Base-by-base conservation (phyloP, 139 green algal genomes). In the Yamagishiella unicocca region DNA sequence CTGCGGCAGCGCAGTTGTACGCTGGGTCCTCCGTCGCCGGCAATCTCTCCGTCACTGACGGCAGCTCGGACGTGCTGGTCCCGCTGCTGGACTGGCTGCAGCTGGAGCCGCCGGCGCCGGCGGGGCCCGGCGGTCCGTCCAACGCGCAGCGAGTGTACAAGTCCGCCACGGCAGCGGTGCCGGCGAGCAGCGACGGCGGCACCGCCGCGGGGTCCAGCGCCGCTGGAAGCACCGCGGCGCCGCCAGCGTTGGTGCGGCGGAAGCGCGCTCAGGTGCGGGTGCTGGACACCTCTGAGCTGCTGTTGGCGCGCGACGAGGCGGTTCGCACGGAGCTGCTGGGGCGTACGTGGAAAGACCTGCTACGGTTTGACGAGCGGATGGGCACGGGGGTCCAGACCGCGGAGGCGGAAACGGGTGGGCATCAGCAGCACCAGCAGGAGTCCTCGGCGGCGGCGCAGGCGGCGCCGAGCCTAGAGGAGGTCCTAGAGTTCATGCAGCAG, bases 241-340 rank as follows among this genome's bases (percentile, higher is more conserved):
- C 35, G 53, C 38, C 75, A 33, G 3, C 37, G 50, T 19, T 38
- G 5, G 38, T 85, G 33, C 29, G 43, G 29, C 79, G 79, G 29
- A 54, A 72, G 31, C 62, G 64, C 9, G 64, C 43, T 9, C 25
- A 19, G 4, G 50, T 40, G 35, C 80, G 80, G 2, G 80, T 86
- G 43, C 0, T 86, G 43, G 80, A 86, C 21, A 21, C 64, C 35
- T 86, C 80, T 43, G 80, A 86, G 80, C 31, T 86, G 64, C 62
- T 86, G 80, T 42, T 86, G 31, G 80, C 80, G 4, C 80, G 80
- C 29, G 80, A 86, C 27, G 80, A 86, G 80, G 80, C 80, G 43
- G 80, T 86, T 62, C 80, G 80, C n/a, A 68, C 80, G 64, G 80
- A 86, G 61, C 80, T 86, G 43, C 50, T 86, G 17, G 67, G 80